These are phyloP conservation scores for Plectosphaerella plurivora DNA, from an alignment of 2,329 filamentous ascomycete genomes.

Conservation along the genomic window DNA sequence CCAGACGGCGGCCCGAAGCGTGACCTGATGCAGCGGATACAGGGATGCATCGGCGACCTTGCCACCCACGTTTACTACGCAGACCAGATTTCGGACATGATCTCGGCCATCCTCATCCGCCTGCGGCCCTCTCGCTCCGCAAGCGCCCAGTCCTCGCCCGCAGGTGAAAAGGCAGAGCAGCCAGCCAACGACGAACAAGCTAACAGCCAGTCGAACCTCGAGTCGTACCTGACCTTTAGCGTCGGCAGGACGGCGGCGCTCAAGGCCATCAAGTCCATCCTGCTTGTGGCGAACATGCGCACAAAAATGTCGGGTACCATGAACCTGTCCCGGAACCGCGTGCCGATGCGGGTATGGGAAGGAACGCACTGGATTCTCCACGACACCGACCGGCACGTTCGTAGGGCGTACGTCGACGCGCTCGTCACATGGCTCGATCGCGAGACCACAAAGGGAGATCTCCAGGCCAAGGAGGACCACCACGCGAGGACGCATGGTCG, in stretches of 20 bases:
- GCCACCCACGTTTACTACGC: conserved; percentile 96
- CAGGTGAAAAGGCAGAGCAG: conserved; percentile 39
- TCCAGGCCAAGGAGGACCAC: conserved; percentile 37
- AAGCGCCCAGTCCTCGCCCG: conserved; percentile 37
- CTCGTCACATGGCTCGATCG: conserved; percentile 77
- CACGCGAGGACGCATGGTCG: conserved; percentile 19
- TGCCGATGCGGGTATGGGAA: conserved; percentile 85
- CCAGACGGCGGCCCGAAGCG: conserved; percentile 43
- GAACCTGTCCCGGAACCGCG: conserved; percentile 66
- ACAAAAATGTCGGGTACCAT: conserved; percentile 54
- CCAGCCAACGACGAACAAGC: conserved; percentile 30
- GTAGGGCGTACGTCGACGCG: conserved; percentile 81
- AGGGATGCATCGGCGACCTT: conserved; percentile 80
- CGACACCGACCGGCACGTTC: conserved; percentile 72
- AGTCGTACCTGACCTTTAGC: conserved; percentile 49
- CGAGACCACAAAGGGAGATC: conserved; percentile 67
- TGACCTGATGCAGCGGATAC: conserved; percentile 53
- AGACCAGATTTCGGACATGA: conserved; percentile 94
- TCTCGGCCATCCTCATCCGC: conserved; percentile 71
- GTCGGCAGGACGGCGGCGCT: conserved; percentile 63
- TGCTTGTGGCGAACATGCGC: conserved; percentile 73
- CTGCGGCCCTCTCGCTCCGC: conserved; percentile 60
- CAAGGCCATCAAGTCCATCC: conserved; percentile 74
- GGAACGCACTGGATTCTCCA: conserved; percentile 91
- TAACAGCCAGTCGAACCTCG: conserved; percentile 35